Base-by-base conservation (phyloP, 169 alveolate genomes). In the Cardiosporidium cionae region DNA sequence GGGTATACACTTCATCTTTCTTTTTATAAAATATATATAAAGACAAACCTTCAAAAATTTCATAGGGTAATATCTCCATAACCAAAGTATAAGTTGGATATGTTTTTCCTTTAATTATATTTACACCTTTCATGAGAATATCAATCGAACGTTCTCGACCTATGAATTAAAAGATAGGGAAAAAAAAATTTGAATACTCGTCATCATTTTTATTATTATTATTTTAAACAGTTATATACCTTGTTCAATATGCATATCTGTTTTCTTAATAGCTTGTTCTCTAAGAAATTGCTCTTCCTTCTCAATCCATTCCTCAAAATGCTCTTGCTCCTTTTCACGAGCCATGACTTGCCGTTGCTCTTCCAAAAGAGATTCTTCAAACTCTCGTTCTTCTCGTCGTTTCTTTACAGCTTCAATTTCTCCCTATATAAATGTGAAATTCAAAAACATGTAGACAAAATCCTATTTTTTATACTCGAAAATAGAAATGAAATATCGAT, bases 361-460 rank as follows among this genome's bases (percentile, higher is more conserved):
- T 69, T 70, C 78, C 72, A 78, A 22, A 23, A 69, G 44, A 36
- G 2, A 65, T 52, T 70, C 75, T 65, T 78, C 84, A 52, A 65
- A 53, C 52, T 78, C 84, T 2, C 84, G 36, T 72, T 78, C 79
- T 52, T 78, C 84, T 0, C 84, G 70, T 6, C 84, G 74, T 2
- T 65, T 52, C 67, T 72, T 72, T 22, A 78, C 76, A 7, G 36
- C 36, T 22, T 65, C 65, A 28, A 76, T 76, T 31, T 76, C 83
- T 74, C 68, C 75, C 80, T 74, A 70, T n/a, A 44, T n/a, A n/a
- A n/a, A 16, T n/a, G 16, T n/a, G n/a, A n/a, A n/a, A n/a, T n/a
- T n/a, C n/a, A n/a, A n/a, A n/a, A n/a, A n/a, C n/a, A n/a, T n/a
- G n/a, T n/a, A n/a, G n/a, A n/a, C n/a, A n/a, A n/a, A n/a, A n/a